These are phyloP conservation scores for Bacterosira constricta DNA, from an alignment of 108 stramenopile species.

Conservation along the genomic window DNA sequence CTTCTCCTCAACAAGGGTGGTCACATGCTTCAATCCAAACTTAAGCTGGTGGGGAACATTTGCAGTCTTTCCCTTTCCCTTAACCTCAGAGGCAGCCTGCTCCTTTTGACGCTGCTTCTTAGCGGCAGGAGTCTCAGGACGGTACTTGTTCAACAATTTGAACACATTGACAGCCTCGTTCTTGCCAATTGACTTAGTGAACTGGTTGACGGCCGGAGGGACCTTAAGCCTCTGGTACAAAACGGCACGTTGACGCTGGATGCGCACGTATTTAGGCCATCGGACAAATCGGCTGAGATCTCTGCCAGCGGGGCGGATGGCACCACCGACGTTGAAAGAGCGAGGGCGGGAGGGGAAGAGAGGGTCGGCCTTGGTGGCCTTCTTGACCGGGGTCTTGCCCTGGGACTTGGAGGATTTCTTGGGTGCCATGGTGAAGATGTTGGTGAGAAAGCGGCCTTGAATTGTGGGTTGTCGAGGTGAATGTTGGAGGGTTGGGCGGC, in stretches of 20 bases:
- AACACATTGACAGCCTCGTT: constrained; percentile 98
- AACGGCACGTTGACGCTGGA: constrained; percentile 99
- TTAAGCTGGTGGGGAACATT: constrained; percentile 86
- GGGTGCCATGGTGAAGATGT: constrained; percentile 47
- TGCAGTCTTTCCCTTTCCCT: constrained; percentile 63
- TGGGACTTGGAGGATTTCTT: constrained; percentile 66
- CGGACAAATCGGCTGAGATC: constrained; percentile 97
- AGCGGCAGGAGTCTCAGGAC: constrained; percentile 95
- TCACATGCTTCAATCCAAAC: constrained; percentile 99
- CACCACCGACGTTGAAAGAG: constrained; percentile 91
- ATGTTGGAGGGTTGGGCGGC: no score
- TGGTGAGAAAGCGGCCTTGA: background rate
- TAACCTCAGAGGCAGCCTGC: constrained; percentile 90
- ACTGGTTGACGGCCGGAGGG: constrained; percentile 98
- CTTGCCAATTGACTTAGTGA: constrained; percentile 96
- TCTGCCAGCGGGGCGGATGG: constrained; percentile 91
- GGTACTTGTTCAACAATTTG: constrained; percentile 98
- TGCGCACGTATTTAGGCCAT: constrained; percentile 98
- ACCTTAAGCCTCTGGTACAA: constrained; percentile 98
- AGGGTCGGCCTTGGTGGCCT: constrained; percentile 80
- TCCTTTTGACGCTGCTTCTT: constrained; percentile 98
- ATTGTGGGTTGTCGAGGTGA: background rate
- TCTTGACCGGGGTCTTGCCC: constrained; percentile 54
- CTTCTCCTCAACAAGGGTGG: constrained; percentile 98
- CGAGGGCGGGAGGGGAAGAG: constrained; percentile 93